phyloP scores from a whole-genome alignment of 2,329 filamentous ascomycete species.

The Aureobasidium namibiae region DNA sequence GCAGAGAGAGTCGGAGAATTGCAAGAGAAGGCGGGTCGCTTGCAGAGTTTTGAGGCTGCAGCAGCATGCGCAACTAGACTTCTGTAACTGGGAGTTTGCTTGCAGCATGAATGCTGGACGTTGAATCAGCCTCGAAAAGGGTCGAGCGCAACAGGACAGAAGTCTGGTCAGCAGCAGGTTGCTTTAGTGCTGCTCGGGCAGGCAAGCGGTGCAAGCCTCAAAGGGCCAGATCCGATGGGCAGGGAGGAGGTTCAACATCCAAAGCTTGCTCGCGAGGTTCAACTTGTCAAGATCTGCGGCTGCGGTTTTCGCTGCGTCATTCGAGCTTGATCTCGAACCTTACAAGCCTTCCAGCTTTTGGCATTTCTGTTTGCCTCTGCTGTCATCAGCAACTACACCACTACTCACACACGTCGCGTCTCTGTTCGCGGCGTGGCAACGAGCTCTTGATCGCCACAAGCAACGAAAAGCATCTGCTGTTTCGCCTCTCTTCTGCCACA shows the following conservation, averaged over 20 bases:
- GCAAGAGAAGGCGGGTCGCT: not conserved
- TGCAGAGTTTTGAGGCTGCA: not conserved
- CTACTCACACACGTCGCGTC: not conserved
- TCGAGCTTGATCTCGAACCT: not conserved
- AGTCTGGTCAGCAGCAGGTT: not conserved
- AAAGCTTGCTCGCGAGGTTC: not conserved
- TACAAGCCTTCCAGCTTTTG: constrained; percentile 4
- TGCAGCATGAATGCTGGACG: too few relatives aligned
- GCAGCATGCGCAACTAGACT: not conserved
- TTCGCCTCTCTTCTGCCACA: not conserved
- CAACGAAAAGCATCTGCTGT: not conserved
- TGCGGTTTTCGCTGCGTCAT: not conserved
- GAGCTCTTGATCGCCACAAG: not conserved
- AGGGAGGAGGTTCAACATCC: not conserved
- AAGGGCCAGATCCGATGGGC: not conserved
- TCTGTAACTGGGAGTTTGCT: not conserved
- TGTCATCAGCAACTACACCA: not conserved
- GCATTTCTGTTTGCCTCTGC: constrained; percentile 5
- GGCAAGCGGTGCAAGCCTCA: too few relatives aligned
- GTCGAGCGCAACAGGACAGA: not conserved
- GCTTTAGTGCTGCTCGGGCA: too few relatives aligned
- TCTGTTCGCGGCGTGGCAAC: not conserved
- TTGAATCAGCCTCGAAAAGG: not conserved
- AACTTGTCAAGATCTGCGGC: constrained; percentile 2
- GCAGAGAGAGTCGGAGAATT: not conserved